A percentile compares a stretch with the other conserved stretches of the same genome.
These are phyloP conservation scores for Quercus robur DNA, from an alignment of 306 rosid genomes.

Conservation along the genomic window DNA sequence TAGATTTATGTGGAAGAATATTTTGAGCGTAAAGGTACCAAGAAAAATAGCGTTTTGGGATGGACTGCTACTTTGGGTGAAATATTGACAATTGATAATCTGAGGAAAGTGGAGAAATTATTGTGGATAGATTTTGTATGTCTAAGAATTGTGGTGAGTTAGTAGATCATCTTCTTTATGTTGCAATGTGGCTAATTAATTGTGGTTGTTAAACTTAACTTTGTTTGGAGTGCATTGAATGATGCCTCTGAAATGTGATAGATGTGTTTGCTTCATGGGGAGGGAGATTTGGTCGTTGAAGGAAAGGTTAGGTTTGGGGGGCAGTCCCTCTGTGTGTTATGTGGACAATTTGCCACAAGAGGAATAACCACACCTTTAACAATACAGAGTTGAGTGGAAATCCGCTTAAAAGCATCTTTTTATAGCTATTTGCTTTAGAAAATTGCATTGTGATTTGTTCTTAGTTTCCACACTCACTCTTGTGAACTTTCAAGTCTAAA, in stretches of 20 bases:
- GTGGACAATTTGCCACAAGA: background rate
- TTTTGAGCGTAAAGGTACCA: background rate
- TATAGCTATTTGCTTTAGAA: too few relatives aligned
- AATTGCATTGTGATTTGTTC: too few relatives aligned
- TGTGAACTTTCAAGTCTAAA: too few relatives aligned
- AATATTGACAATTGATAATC: background rate
- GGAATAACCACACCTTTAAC: background rate
- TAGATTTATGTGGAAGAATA: background rate
- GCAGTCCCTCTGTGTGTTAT: background rate
- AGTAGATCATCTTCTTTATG: background rate
- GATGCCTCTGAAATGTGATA: background rate
- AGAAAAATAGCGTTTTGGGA: background rate
- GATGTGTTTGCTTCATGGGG: background rate
- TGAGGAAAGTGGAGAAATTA: background rate
- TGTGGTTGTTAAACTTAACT: background rate
- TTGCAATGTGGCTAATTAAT: background rate
- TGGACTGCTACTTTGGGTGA: background rate
- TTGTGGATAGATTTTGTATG: background rate
- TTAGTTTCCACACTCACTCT: too few relatives aligned
- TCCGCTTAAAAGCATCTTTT: background rate
- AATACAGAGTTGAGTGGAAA: background rate
- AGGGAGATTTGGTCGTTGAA: background rate
- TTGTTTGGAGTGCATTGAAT: background rate
- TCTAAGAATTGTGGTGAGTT: background rate
- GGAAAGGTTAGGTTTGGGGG: background rate